Evolutionary conservation across 1,284 basidiomycete genomes (phyloP), one percentile per base, ranked within the genome.

Genomic region (Takashimella tepidaria): DNA sequence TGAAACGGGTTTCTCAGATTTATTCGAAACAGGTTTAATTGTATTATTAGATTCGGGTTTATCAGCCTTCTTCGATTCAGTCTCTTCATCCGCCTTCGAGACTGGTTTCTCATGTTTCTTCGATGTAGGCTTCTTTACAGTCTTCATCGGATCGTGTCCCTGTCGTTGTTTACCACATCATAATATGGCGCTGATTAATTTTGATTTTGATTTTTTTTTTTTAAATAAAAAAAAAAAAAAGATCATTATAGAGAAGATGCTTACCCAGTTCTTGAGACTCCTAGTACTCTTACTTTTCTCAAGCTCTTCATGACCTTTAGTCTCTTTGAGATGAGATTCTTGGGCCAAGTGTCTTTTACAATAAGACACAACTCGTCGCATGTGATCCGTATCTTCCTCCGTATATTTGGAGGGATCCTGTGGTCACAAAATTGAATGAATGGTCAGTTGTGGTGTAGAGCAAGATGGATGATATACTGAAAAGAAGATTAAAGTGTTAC

Each of bases 311-410:
- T 62, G 60, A 12, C 53, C 57, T 59, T 75, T 75, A 23, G 53
- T 57, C 25, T 72, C 58, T 53, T 74, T 75, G 55, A 75, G 49
- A 47, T 71, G 65, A 22, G 61, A 61, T 52, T 76, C 74, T 51
- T 76, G 74, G 1, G 74, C 73, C 12, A 74, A 51, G 52, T 76
- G 74, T 13, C 74, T 59, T 46, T 73, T 74, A 57, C 72, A 74
- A 51, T 76, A 76, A n/a, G 69, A 57, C 2, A 70, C 69, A 22
- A 76, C 74, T 43, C 60, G 60, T 21, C 70, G 61, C 70, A 74
- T 74, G 54, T 76, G 74, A 31, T 67, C 64, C 25, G 68, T 61
- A 49, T 76, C 73, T 44, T 74, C 70, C 16, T 73, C 72, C 21
- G 67, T 70, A 53, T 74, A 75, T 57, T 72, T 73, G 50, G 59